Evolutionary conservation across 2,329 filamentous ascomycete species (phyloP).

Genomic region (Aspergillus fumigatus): DNA sequence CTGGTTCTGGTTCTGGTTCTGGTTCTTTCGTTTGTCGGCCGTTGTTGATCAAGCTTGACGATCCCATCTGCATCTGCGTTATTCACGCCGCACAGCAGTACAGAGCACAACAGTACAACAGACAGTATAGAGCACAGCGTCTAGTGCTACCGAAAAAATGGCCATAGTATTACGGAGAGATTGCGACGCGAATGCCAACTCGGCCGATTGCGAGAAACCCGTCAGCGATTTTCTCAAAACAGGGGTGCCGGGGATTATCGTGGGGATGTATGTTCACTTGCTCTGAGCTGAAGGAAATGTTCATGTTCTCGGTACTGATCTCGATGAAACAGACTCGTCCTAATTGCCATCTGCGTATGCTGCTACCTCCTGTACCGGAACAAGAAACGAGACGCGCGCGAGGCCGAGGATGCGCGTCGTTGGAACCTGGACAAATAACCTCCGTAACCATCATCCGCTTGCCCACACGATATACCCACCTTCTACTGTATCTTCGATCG

Average conservation of each 20-base stretch:
- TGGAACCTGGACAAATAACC: slow-evolving; percentile 8
- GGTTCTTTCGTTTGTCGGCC: background rate
- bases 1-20: background rate
- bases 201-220: slow-evolving; percentile 8
- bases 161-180: background rate
- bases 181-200: background rate
- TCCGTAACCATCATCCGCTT: background rate
- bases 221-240: slow-evolving; percentile 14
- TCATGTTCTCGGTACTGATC: background rate
- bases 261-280: slow-evolving; percentile 11
- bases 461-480: background rate
- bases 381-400: slow-evolving; percentile 11
- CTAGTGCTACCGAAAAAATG: background rate
- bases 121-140: too few relatives aligned
- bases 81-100: too few relatives aligned
- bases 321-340: slow-evolving; percentile 5
- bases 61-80: background rate
- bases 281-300: background rate
- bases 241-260: slow-evolving; percentile 14
- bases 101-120: too few relatives aligned
- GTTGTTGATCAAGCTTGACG: background rate
- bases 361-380: slow-evolving; percentile 14
- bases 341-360: slow-evolving; percentile 8
- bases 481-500: too few relatives aligned
- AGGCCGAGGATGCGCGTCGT: slow-evolving; percentile 6